Base-by-base conservation (phyloP, 208 protist genomes). In the Trypanosoma platydactyli region DNA sequence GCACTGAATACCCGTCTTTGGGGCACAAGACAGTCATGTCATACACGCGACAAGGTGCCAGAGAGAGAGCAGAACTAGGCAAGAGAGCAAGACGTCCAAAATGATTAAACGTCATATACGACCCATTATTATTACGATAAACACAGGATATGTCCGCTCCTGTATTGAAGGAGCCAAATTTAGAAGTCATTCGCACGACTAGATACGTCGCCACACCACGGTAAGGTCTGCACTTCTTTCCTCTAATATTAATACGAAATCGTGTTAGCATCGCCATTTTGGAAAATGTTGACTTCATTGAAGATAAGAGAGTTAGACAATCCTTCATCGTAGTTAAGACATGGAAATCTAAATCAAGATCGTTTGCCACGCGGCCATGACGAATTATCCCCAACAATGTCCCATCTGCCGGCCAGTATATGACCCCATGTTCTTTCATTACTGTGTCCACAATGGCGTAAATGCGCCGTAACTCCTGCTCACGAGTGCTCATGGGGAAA, bases 341-440 rank as follows among this genome's bases (percentile, higher is more conserved):
- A 56, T 54, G 46, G 45, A 59, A 68, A n/a, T 68, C 62, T 24
- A 68, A 51, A 48, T 68, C 62, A 50, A 15, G 62, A 48, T 68
- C 62, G 53, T 45, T 68, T 11, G 62, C 33, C n/a, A 68, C 48
- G n/a, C 62, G 62, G 3, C 62, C 62, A 9, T 68, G 50, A 35
- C 62, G 62, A 48, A 68, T 40, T 46, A 68, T 59, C 16, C 62
- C 62, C 6, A 68, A 25, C 18, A 68, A 38, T 38, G 62, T 68
- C 25, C 46, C 62, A 42, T 68, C 62, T 50, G 62, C 53, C 27
- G 62, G 62, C 62, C 62, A 68, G 30, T 68, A 68, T 50, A 48
- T 68, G 22, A 59, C 5, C 16, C 53, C n/a, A 18, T 25, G 35
- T 40, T 68, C 29, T 29, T 48, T 48, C 62, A 68, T 68, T n/a